phyloP scores from a whole-genome alignment of 768 basidiomycete species.

The Stropharia rugosoannulata region DNA sequence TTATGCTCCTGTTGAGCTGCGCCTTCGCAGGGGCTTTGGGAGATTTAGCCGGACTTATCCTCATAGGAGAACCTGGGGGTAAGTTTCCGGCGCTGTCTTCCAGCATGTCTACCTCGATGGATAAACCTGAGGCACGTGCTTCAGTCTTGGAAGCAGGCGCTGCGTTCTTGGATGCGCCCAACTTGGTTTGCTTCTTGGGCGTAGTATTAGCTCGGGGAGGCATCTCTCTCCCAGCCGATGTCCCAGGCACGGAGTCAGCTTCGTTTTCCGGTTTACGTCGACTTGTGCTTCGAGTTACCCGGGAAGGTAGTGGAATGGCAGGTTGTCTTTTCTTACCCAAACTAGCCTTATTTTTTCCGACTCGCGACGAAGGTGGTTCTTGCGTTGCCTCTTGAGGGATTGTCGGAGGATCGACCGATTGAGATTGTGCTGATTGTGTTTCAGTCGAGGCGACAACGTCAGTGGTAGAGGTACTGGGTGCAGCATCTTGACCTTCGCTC shows the following conservation, averaged over 20 bases:
- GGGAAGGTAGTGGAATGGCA: conserved; percentile 19
- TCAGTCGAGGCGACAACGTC: background rate
- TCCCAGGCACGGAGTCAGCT: background rate
- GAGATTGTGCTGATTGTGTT: background rate
- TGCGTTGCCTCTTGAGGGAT: background rate
- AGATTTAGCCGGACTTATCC: conserved; percentile 24
- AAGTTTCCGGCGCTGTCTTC: conserved; percentile 5
- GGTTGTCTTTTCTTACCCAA: conserved; percentile 27
- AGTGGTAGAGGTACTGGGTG: background rate
- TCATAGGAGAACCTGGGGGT: conserved; percentile 33
- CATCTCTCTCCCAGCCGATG: conserved; percentile 1
- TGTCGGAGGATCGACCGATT: background rate
- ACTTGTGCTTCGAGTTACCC: conserved; percentile 34
- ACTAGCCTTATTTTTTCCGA: conserved; percentile 14
- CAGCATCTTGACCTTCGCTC: background rate
- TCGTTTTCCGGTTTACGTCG: background rate
- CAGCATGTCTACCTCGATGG: background rate
- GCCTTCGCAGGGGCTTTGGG: background rate
- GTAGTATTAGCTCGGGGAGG: conserved; percentile 11
- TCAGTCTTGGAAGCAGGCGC: too few species aligned
- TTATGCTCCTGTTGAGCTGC: conserved; percentile 12
- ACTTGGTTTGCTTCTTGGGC: background rate
- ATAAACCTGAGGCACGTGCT: background rate
- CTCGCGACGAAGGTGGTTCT: conserved; percentile 1
- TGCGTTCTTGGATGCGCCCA: background rate